Base-by-base conservation (phyloP, 345 rosid genomes). In the Linum tenue region DNA sequence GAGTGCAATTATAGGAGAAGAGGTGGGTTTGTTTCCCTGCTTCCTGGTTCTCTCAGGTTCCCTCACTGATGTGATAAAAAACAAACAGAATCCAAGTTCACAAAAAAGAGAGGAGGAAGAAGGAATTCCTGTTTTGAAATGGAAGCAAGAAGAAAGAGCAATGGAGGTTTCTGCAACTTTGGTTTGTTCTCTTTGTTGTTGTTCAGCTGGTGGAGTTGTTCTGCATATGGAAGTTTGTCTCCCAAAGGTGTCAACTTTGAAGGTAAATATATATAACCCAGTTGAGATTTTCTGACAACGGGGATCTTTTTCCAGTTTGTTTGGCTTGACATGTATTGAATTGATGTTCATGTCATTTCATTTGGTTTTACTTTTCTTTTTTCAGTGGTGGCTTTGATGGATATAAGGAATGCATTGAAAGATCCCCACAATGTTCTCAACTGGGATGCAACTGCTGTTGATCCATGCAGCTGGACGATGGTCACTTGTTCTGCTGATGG, bases 391-490 rank as follows among this genome's bases (percentile, higher is more conserved):
- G 97, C 99, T 76, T 70, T 94, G 75, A 81, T 90, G 75, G 83
- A 70, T 37, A 81, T 94, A 43, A 84, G 69, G 70, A 39, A 1
- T 62, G 66, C 67, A 17, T 75, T 94, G 62, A 22, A 53, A 68
- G 97, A 90, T 80, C 95, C 97, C 63, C 87, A 72, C 71, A 75
- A 74, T 39, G 84, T 86, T 70, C 82, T 94, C 43, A 69, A 62
- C 64, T 94, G 96, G 96, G 97, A 94, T 78, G 84, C 64, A 4
- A 78, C 70, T 69, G 81, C 89, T 59, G 96, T 84, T 69, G 96
- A 88, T 84, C 96, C 97, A 67, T 94, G 99, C 75, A 82, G 77
- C 73, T 94, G 99, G 99, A 63, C 64, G 65, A 79, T 82, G 91
- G 68, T 94, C 70, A 67, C 83, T 60, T 94, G 99, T 36, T 82